Base-by-base conservation (phyloP, 805 yeast species). In the Hanseniaspora lindneri region DNA sequence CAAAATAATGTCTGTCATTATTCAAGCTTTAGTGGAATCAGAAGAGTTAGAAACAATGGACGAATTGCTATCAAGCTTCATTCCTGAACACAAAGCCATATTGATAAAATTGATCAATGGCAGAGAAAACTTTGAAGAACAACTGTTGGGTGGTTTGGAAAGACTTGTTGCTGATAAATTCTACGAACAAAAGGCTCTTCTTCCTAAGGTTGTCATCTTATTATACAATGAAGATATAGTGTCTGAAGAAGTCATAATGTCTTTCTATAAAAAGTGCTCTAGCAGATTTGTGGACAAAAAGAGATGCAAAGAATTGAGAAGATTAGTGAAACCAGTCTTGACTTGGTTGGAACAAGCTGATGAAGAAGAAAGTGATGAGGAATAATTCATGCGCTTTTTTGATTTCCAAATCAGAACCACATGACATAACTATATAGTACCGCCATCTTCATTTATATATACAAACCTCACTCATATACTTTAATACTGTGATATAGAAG, bases 311-410 rank as follows among this genome's bases (percentile, higher is more conserved):
- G 89, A 84, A 74, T 95, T 88, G 44, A 83, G 96, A 67, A 84
- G 80, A 68, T 92, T 96, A 40, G 96, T 96, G 53, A 88, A 87
- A 68, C 95, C 97, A 27, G 92, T 92, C 69, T 70, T 92, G 54
- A 79, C 82, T 56, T 92, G 98, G 98, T 76, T 92, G 56, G 80
- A 86, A 62, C 88, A 83, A 66, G 97, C 98, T 52, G 96, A 86
- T 57, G 81, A 79, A 63, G 81, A 79, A 63, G 89, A 80, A 54
- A 73, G 74, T 55, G 83, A 77, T 55, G 81, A 77, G 41, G 68
- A 68, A 41, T 67, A 63, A 41, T 66, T 27, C 29, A 27, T 11
- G 11, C 29, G 60, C 30, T 19, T n/a, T 35, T 30, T 41, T 48
- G 54, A 24, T 54, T 47, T 17, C 49, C 42, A 21, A n/a, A n/a